Base-by-base conservation (phyloP, 345 rosid genomes). In the Nephelium lappaceum region DNA sequence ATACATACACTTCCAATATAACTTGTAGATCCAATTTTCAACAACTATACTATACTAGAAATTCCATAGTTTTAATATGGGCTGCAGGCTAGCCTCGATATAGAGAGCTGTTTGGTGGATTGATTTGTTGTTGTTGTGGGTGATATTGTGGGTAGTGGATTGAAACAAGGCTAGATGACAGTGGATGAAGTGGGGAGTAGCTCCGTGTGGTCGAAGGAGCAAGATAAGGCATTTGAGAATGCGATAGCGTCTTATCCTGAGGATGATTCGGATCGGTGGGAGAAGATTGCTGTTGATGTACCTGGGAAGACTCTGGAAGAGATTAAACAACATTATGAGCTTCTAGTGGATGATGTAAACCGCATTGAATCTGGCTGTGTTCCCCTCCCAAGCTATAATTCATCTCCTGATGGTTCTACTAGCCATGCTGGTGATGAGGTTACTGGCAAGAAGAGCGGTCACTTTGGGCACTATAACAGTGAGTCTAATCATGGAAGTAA, bases 191-290 rank as follows among this genome's bases (percentile, higher is more conserved):
- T 83, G 42, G 86, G 86, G 38, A 81, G 89, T 61, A 84, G 87
- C 78, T 90, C 92, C 77, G 65, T 51, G 67, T 96, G 99, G 99
- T 89, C 86, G 72, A 89, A 93, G 79, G 97, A 93, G 84, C 94
- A 96, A 79, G 95, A 96, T 79, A 89, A 88, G 83, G 93, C 94
- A 19, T 96, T 96, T 78, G 99, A 96, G 94, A 83, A 89, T 90
- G 95, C 97, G 61, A 79, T 96, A 39, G 97, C 91, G 14, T 87
- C 77, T 74, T 74, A 88, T 84, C 84, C 89, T 0, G 97, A 96
- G 81, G 93, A 96, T 73, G 79, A 73, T 41, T 80, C 91, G 16
- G 95, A 91, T 74, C 87, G 83, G 14, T 89, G 91, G 91, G 89
- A 89, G 86, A 96, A 91, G 84, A 96, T 94, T 82, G 94, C 91